Percentiles rank a stretch among this genome's conserved stretches.
phyloP scores from a whole-genome alignment of 768 basidiomycete species.

The Mycena galopus region DNA sequence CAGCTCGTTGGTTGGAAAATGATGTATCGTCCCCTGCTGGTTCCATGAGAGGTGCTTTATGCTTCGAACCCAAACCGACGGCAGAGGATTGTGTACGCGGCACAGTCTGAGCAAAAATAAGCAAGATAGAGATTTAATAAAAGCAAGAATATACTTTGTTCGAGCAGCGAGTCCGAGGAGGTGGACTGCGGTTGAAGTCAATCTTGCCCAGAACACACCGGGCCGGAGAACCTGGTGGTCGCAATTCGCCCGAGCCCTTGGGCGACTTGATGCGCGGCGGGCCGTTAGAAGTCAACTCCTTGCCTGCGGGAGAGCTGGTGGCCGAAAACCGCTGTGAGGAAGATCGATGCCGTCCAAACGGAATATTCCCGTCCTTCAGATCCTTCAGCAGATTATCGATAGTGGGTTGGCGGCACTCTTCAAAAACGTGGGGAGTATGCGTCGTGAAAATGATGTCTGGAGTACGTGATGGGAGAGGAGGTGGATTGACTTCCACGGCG shows the following conservation, averaged over 20 bases:
- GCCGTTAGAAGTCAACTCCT: background rate
- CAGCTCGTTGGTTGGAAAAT: constrained; percentile 34
- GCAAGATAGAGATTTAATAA: background rate
- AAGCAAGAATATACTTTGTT: constrained; percentile 5
- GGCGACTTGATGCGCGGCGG: background rate
- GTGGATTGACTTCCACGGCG: constrained; percentile 42
- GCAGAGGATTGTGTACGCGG: background rate
- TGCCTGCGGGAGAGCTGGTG: constrained; percentile 21
- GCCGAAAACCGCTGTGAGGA: constrained; percentile 6
- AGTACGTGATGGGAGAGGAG: constrained; percentile 35
- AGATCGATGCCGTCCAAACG: constrained; percentile 28
- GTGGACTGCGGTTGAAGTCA: constrained; percentile 24
- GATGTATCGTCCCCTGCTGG: background rate
- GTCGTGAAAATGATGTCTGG: constrained; percentile 32
- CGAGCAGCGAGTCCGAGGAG: background rate
- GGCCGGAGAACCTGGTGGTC: constrained; percentile 6
- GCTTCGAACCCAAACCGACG: constrained; percentile 19
- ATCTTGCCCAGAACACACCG: constrained; percentile 16
- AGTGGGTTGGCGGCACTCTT: constrained; percentile 39
- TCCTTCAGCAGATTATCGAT: constrained; percentile 49
- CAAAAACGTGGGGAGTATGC: constrained; percentile 37
- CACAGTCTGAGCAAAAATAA: background rate
- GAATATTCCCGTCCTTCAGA: constrained; percentile 37
- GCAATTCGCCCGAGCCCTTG: background rate
- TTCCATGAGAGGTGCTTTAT: background rate